Conservation (phyloP, 441 rosid genomes). For the Syzygium malaccense region DNA sequence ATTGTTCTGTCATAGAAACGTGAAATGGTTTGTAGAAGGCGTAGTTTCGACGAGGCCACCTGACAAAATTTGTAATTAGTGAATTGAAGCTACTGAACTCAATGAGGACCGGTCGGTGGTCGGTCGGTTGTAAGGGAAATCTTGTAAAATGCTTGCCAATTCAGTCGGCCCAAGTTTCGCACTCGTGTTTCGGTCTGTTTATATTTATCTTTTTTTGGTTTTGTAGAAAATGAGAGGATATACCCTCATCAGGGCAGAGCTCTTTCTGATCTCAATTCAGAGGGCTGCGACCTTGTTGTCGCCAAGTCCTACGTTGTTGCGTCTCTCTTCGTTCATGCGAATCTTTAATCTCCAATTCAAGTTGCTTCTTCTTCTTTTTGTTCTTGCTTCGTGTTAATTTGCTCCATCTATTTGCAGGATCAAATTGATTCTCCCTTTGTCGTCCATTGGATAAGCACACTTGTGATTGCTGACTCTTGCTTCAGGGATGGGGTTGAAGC, state of each 20-base stretch:
- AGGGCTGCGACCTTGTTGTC: background rate
- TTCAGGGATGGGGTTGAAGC: constrained; percentile 27
- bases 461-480: background rate
- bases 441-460: background rate
- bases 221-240: background rate
- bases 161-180: background rate
- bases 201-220: background rate
- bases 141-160: background rate
- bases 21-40: background rate
- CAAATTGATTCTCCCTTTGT: background rate
- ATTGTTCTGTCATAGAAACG: background rate
- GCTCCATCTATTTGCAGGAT: background rate
- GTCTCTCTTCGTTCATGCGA: background rate
- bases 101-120: background rate
- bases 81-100: background rate
- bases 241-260: background rate
- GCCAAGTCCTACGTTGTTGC: background rate
- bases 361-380: background rate
- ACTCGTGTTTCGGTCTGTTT: background rate
- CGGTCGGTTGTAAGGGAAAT: background rate
- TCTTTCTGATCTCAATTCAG: background rate
- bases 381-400: background rate
- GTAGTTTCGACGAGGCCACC: background rate
- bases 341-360: background rate
- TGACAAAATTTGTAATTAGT: background rate